Percentiles rank a stretch among this genome's conserved stretches.
Conservation (phyloP, 495 filamentous ascomycete species). For the Rusavskia elegans region DNA sequence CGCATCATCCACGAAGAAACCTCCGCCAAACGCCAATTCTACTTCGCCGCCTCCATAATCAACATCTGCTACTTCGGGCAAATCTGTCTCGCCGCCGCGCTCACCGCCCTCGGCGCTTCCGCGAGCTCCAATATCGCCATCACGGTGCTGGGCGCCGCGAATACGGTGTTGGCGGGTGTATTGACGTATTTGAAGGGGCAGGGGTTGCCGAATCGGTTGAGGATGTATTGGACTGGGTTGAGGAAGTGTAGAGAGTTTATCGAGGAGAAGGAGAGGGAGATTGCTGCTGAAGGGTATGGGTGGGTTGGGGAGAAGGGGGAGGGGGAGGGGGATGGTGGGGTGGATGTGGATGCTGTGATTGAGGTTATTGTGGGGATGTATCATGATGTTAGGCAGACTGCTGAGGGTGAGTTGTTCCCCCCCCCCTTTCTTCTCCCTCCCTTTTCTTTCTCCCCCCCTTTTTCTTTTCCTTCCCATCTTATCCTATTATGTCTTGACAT, state of each 20-base stretch:
- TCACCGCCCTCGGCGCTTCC: constrained; percentile 47
- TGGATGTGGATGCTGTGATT: constrained; percentile 5
- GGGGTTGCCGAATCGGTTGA: constrained; percentile 39
- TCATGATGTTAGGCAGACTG: constrained; percentile 5
- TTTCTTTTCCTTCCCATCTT: too few relatives aligned
- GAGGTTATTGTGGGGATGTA: constrained; percentile 6
- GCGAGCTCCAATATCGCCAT: constrained; percentile 35
- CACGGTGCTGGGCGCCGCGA: constrained; percentile 47
- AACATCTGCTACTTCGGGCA: constrained; percentile 42
- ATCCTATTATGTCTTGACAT: too few relatives aligned
- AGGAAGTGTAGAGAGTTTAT: constrained; percentile 45
- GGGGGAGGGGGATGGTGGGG: background rate
- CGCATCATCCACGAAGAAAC: constrained; percentile 37
- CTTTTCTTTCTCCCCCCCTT: too few relatives aligned
- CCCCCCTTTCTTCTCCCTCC: too few relatives aligned
- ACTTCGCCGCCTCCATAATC: constrained; percentile 22
- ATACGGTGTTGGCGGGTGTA: constrained; percentile 47
- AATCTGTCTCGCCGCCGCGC: constrained; percentile 42
- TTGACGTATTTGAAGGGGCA: constrained; percentile 46
- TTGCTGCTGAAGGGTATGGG: background rate
- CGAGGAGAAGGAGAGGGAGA: constrained; percentile 39
- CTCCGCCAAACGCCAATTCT: constrained; percentile 18
- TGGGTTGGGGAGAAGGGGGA: background rate
- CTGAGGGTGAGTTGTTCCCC: constrained; percentile 3
- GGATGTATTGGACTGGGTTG: constrained; percentile 41